Percentiles rank a stretch among this genome's conserved stretches.
Conservation (phyloP, 176 grass and related monocot species). For the Pontederia paniculata region DNA sequence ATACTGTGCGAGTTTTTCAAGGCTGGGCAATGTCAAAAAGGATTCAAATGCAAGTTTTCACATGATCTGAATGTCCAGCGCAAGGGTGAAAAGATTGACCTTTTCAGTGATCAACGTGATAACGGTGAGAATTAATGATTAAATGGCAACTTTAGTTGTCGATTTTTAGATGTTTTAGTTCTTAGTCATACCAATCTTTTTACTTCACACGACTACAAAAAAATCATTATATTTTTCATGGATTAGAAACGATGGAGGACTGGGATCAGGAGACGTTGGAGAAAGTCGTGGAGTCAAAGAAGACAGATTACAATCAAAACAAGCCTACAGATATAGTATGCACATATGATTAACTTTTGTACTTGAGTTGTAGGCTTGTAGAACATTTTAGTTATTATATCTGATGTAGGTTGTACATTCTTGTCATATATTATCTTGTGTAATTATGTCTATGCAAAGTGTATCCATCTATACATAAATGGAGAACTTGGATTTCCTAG, state of each 20-base stretch:
- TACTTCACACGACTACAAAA: too few relatives aligned
- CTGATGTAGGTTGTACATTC: too few relatives aligned
- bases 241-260: slow-evolving; percentile 74
- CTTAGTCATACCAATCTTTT: not conserved
- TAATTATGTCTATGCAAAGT: too few relatives aligned
- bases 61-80: slow-evolving; percentile 85
- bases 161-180: not conserved
- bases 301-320: slow-evolving; percentile 83
- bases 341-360: not conserved
- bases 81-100: slow-evolving; percentile 95
- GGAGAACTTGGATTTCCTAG: too few relatives aligned
- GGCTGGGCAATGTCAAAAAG: slow-evolving; percentile 68
- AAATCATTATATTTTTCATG: slow-evolving; percentile 13
- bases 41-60: slow-evolving; percentile 90
- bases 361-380: not conserved
- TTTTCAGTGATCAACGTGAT: slow-evolving; percentile 86
- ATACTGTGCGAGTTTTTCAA: slow-evolving; percentile 92
- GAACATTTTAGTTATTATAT: not conserved
- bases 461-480: too few relatives aligned
- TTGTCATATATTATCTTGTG: too few relatives aligned
- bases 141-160: not conserved
- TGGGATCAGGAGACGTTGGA: slow-evolving; percentile 98
- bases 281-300: slow-evolving; percentile 84
- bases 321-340: slow-evolving; percentile 99
- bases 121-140: slow-evolving; percentile 22